A percentile compares a stretch with the other conserved stretches of the same genome.
These are phyloP conservation scores for Serendipita sp. DNA, from an alignment of 768 basidiomycete genomes.

Conservation along the genomic window DNA sequence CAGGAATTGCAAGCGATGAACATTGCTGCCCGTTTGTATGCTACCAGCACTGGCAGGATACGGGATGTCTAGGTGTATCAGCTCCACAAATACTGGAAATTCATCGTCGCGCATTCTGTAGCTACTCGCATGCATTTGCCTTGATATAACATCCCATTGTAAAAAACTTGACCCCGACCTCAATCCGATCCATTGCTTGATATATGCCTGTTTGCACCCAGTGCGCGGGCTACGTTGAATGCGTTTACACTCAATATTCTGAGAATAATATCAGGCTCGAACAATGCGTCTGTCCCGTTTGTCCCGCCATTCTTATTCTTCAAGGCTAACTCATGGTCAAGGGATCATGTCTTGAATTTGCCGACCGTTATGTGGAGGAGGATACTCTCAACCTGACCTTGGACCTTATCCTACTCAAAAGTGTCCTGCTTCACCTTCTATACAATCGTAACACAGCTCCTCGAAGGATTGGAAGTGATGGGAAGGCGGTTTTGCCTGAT, in stretches of 20 bases:
- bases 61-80: conserved; percentile 28
- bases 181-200: too few relatives aligned
- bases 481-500: neutral
- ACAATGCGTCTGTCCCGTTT: conserved; percentile 49
- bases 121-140: too few relatives aligned
- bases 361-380: conserved; percentile 79
- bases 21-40: conserved; percentile 76
- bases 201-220: conserved; percentile 68
- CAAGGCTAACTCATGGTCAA: conserved; percentile 16
- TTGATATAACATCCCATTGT: too few relatives aligned
- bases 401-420: conserved; percentile 73
- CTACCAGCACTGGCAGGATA: conserved; percentile 74
- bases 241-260: conserved; percentile 73
- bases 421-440: conserved; percentile 65
- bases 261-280: conserved; percentile 65
- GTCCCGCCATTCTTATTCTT: neutral
- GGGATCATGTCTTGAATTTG: conserved; percentile 49
- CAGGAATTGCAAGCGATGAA: conserved; percentile 94
- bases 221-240: conserved; percentile 47
- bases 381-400: conserved; percentile 56
- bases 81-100: too few relatives aligned
- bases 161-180: too few relatives aligned
- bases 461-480: conserved; percentile 23
- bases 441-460: conserved; percentile 66
- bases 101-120: too few relatives aligned